Evolutionary conservation across 805 yeast genomes (phyloP), one percentile per base, ranked within the genome.

Genomic region (Pichia rugopelliculosa): DNA sequence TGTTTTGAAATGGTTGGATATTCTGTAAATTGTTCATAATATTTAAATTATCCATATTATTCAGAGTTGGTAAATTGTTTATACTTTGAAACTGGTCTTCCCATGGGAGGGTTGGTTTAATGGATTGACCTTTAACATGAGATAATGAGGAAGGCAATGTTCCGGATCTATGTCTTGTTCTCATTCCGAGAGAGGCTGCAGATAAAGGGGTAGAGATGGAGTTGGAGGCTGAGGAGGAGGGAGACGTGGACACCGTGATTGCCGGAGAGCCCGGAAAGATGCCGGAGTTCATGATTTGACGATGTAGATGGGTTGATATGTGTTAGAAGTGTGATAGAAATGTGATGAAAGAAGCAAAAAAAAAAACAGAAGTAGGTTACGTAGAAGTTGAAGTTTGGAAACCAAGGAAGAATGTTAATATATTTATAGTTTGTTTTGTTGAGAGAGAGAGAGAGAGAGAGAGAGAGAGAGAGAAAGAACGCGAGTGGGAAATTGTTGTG

Each of bases 161-260:
- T 3, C 93, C 93, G 2, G 93, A 85, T 53, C 95, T 73, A 40
- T 84, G 79, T 52, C 93, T 73, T 15, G 77, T 70, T 55, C 79
- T 67, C 45, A 69, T 60, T 3, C 76, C 71, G 15, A 50, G 23
- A 9, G 48, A 42, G 17, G 52, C 24, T 3, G 49, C 27, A 3
- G 49, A 36, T 1, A 25, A 8, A 1, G 45, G 38, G 7, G 41
- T 41, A 9, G 36, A 36, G 9, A 17, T 15, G 18, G 43, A 18
- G n/a, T 20, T 23, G 8, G 42, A 6, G 24, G 30, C 12, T 7
- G 23, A 25, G 21, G 34, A 18, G 20, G 30, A 2, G 40, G 40
- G 23, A 22, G 40, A 30, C 18, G 40, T 37, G 40, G 40, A 37
- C 2, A 37, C 10, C 17, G 10, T 4, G 25, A 23, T 21, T 21